Evolutionary conservation across 495 filamentous ascomycete genomes (phyloP), one percentile per base, ranked within the genome.

Genomic region (Staphylotrichum tortipilum): DNA sequence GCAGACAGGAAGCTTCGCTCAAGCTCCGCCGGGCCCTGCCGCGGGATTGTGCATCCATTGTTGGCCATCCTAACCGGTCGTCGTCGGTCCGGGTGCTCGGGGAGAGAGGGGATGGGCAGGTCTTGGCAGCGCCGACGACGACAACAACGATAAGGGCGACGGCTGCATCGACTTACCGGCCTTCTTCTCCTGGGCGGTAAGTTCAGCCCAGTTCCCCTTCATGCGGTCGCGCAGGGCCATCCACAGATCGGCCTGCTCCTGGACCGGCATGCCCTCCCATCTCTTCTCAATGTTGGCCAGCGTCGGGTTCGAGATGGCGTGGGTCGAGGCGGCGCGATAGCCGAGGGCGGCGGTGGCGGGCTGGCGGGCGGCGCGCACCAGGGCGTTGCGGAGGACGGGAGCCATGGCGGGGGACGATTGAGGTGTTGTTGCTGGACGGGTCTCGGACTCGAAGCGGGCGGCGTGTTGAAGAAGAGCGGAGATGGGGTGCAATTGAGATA

Each of bases 191-290:
- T 88, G 82, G 55, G 90, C 34, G 24, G 92, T 98, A 78, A 98
- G 75, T 60, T 96, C 87, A 62, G 84, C 78, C 92, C 92, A 98
- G 70, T 87, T 86, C 55, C 76, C 82, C 86, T 95, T 97, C 92
- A 97, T 97, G 61, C 92, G 83, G 75, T 98, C 92, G 61, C 92
- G 77, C 66, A 98, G 76, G 60, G 84, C 75, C 92, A 98, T 98
- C 91, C 91, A 98, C 59, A 98, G 73, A 65, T 97, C 92, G 52
- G 94, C 92, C 81, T 98, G 92, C 80, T 98, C 92, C 76, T 94
- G 87, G 49, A 90, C 88, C 31, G 89, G 89, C 86, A 98, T 86
- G 49, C 67, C 78, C 76, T 98, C 92, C 92, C 92, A 98, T 72
- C 92, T 78, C 86, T 95, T 97, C 83, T 98, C 92, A 65, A 98